Evolutionary conservation across 2,329 filamentous ascomycete genomes (phyloP).

Genomic region (Exophiala oligosperma): DNA sequence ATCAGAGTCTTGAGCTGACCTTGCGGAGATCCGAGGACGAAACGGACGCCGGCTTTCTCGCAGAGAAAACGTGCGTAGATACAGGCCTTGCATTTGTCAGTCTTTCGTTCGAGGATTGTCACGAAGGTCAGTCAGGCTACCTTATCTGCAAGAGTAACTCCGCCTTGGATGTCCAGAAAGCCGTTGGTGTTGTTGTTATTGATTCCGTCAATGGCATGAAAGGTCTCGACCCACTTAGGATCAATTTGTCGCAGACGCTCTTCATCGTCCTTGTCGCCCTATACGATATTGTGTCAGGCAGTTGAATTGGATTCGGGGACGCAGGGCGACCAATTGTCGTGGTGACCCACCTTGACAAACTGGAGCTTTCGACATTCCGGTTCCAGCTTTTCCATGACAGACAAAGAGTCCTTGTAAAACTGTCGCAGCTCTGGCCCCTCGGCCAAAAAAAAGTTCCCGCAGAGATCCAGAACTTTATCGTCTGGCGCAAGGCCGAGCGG

Average conservation of each 20-base stretch:
- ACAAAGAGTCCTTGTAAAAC: constrained; percentile 51
- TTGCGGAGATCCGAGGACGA: constrained; percentile 28
- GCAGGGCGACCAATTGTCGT: no score
- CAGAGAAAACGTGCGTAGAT: constrained; percentile 29
- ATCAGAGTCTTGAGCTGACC: constrained; percentile 22
- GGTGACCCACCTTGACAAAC: constrained; percentile 29
- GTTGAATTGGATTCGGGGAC: no score
- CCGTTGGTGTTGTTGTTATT: constrained; percentile 28
- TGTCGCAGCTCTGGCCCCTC: constrained; percentile 45
- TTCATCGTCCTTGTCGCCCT: constrained; percentile 24
- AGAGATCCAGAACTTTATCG: constrained; percentile 47
- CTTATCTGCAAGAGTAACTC: constrained; percentile 33
- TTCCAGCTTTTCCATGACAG: constrained; percentile 44
- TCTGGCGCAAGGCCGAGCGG: constrained; percentile 31
- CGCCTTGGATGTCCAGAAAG: constrained; percentile 31
- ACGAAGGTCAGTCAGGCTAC: constrained; percentile 5
- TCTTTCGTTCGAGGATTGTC: not conserved
- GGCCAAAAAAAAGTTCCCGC: constrained; percentile 51
- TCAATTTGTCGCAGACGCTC: constrained; percentile 42
- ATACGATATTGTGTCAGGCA: not conserved
- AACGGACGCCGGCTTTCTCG: constrained; percentile 31
- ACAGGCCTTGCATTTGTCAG: constrained; percentile 21
- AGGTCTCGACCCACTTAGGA: constrained; percentile 36
- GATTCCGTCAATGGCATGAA: constrained; percentile 30
- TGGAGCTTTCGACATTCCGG: constrained; percentile 24